Evolutionary conservation across 2,329 filamentous ascomycete species (phyloP).

Genomic region (Fusarium sacchari): DNA sequence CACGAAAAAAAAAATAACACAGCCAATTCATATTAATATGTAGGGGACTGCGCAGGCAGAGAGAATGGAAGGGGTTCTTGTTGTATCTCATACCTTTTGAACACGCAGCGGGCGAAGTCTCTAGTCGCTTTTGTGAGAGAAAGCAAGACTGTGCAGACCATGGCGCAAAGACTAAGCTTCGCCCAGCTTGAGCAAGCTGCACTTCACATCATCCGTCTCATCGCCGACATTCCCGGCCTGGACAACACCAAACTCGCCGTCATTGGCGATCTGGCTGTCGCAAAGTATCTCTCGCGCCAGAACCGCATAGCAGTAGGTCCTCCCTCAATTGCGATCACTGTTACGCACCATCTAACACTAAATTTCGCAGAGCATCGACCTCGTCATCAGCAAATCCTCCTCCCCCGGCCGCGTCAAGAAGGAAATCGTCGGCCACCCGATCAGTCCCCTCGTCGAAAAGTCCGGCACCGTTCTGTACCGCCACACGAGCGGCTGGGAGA

Average conservation of each 20-base stretch:
- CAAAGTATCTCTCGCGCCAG: constrained; percentile 40
- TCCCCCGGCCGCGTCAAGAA: constrained; percentile 44
- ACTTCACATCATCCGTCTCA: constrained; percentile 91
- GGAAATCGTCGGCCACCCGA: constrained; percentile 44
- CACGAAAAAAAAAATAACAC: not conserved
- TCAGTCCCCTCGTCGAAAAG: constrained; percentile 43
- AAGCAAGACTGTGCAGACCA: constrained; percentile 25
- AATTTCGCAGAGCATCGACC: constrained; percentile 40
- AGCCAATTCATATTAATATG: constrained; percentile 23
- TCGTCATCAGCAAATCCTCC: constrained; percentile 45
- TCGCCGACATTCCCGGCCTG: constrained; percentile 57
- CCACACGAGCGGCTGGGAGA: constrained; percentile 42
- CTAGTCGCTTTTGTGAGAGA: constrained; percentile 30
- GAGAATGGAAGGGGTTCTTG: not conserved
- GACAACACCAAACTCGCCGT: constrained; percentile 45
- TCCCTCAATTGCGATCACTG: no score
- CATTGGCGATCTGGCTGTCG: constrained; percentile 42
- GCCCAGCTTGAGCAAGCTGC: constrained; percentile 73
- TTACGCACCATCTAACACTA: not conserved
- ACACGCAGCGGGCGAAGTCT: constrained; percentile 27
- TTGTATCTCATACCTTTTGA: not conserved
- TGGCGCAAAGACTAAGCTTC: constrained; percentile 41
- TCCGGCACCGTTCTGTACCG: constrained; percentile 41
- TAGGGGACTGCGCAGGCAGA: not conserved
- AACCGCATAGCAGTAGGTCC: constrained; percentile 29